phyloP scores from a whole-genome alignment of 257 asterid genomes.

The Sherardia arvensis region DNA sequence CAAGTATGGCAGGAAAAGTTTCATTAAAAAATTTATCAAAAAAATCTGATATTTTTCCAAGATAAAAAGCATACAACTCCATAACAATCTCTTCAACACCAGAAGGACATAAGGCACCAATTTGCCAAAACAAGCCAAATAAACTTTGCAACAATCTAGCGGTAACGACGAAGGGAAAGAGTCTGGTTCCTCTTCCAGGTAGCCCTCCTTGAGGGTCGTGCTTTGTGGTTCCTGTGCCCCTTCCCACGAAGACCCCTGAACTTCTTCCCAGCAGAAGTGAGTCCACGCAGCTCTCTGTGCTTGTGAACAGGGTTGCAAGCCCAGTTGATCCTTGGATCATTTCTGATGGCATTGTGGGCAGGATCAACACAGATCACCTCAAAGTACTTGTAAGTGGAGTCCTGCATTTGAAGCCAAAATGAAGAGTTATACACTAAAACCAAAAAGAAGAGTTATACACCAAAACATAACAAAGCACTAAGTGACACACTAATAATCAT shows the following conservation, averaged over 20 bases:
- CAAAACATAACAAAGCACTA: not conserved
- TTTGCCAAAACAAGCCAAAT: not conserved
- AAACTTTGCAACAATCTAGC: not conserved
- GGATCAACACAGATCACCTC: conserved; percentile 19
- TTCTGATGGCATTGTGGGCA: conserved; percentile 16
- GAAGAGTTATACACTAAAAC: not conserved
- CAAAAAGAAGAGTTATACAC: not conserved
- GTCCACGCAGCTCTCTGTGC: conserved; percentile 22
- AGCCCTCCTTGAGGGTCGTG: conserved; percentile 23
- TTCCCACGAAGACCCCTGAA: conserved; percentile 20
- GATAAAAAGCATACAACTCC: conserved; percentile 1
- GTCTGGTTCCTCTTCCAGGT: conserved; percentile 28
- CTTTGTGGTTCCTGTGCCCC: conserved; percentile 19
- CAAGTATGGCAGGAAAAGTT: not conserved
- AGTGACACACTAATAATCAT: not conserved
- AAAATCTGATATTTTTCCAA: conserved; percentile 5
- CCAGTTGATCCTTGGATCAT: conserved; percentile 22
- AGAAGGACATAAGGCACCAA: not conserved
- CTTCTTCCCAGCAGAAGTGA: conserved; percentile 21
- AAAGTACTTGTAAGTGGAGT: conserved; percentile 18
- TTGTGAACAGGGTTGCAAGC: conserved; percentile 18
- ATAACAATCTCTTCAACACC: not conserved
- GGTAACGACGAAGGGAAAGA: conserved; percentile 18
- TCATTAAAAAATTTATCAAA: not conserved
- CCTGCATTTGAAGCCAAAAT: conserved; percentile 17